Evolutionary conservation across 2,329 filamentous ascomycete genomes (phyloP).

Genomic region (Alternaria novae-zelandiae): DNA sequence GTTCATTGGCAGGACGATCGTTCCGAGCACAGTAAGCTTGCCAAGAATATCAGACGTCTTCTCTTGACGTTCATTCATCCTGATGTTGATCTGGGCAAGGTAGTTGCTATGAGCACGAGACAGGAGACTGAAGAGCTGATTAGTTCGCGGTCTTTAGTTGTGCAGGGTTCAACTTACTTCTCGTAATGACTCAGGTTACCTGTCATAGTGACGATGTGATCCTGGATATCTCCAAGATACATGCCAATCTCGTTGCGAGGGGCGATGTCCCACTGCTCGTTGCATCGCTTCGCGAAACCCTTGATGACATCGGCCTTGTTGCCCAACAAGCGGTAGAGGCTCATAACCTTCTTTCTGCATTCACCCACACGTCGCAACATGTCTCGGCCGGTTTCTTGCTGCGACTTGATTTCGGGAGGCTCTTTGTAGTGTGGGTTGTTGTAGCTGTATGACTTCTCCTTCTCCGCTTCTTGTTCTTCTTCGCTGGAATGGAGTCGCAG

Average conservation of each 20-base stretch:
- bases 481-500: slow-evolving; percentile 75
- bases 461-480: slow-evolving; percentile 38
- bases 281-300: slow-evolving; percentile 97
- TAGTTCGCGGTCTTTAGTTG: slow-evolving; percentile 5
- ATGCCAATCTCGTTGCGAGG: slow-evolving; percentile 95
- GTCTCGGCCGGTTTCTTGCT: slow-evolving; percentile 64
- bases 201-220: slow-evolving; percentile 99
- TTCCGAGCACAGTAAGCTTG: slow-evolving; percentile 93
- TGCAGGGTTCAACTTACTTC: slow-evolving; percentile 66
- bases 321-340: slow-evolving; percentile 86
- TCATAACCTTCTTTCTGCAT: slow-evolving; percentile 97
- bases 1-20: slow-evolving; percentile 98
- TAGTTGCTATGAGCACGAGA: slow-evolving; percentile 94
- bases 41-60: slow-evolving; percentile 94
- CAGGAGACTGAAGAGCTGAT: slow-evolving; percentile 68
- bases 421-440: slow-evolving; percentile 46
- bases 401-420: slow-evolving; percentile 49
- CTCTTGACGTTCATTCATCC: slow-evolving; percentile 97
- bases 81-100: slow-evolving; percentile 98
- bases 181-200: slow-evolving; percentile 95
- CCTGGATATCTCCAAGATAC: slow-evolving; percentile 97
- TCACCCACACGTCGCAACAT: slow-evolving; percentile 94
- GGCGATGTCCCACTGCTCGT: slow-evolving; percentile 96
- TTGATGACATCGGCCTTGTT: slow-evolving; percentile 99
- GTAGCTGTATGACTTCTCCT: slow-evolving; percentile 29